Base-by-base conservation (phyloP, 2,329 filamentous ascomycete genomes). In the Phyllosticta ampelicida region DNA sequence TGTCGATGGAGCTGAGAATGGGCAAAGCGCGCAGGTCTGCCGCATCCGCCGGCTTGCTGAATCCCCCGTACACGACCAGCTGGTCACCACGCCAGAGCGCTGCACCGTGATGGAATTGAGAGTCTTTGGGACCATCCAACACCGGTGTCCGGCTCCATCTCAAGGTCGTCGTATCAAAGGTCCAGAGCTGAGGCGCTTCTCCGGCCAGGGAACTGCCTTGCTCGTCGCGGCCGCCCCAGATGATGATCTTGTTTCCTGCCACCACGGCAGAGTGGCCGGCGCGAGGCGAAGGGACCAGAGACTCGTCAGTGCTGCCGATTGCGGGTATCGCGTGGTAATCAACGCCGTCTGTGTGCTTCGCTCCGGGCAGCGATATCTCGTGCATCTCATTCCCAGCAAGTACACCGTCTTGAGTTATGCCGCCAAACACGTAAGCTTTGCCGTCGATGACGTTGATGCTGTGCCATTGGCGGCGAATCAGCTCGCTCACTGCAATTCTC, bases 391-490 rank as follows among this genome's bases (percentile, higher is more conserved):
- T 76, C 57, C 69, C 71, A 3, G 73, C 72, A 13, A 75, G 60
- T 23, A 67, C 64, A n/a, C 67, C 67, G 6, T 66, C 64, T 1
- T 66, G 61, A 21, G 69, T 72, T 36, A 70, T 66, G 52, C 75
- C 75, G 44, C 75, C 75, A 58, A 76, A 77, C 21, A 77, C 70
- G 62, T 74, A 76, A 5, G 74, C 73, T 61, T 74, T 75, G 62
- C 74, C 70, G 48, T 66, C 63, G 29, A 76, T 64, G 1, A 74
- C 65, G 1, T 70, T 74, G 20, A 76, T 56, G 5, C 70, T 72
- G 59, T 76, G 74, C 53, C 72, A 69, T n/a, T 67, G 68, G 5
- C 70, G 63, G 18, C 64, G 66, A 51, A 72, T 29, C 65, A 70
- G 55, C 63, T 69, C 58, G 62, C 70, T 54, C 2, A 70, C 70